Conservation (phyloP, 768 basidiomycete genomes). For the Dendrothele bispora region DNA sequence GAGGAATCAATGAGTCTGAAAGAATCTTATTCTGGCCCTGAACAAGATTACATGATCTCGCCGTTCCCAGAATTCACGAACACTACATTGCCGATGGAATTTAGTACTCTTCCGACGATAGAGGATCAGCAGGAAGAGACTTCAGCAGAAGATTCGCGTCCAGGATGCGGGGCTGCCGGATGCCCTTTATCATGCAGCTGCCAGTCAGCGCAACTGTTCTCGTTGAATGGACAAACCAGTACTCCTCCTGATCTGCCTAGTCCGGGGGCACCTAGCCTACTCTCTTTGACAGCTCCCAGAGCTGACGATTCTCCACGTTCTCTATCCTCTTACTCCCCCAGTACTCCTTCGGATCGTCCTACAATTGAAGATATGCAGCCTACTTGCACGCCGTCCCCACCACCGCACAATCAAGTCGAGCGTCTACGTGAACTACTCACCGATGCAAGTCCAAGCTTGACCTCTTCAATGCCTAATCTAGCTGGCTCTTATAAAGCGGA, state of each 20-base stretch:
- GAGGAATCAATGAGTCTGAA: constrained; percentile 35
- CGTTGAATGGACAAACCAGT: not conserved
- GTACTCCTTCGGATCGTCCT: constrained; percentile 13
- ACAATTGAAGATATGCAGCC: constrained; percentile 21
- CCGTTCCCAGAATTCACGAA: constrained; percentile 43
- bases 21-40: constrained; percentile 20
- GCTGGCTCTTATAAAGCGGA: not conserved
- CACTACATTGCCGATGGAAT: constrained; percentile 27
- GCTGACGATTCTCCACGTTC: constrained; percentile 18
- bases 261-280: constrained; percentile 12
- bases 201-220: constrained; percentile 13
- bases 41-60: constrained; percentile 40
- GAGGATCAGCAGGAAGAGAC: constrained; percentile 22
- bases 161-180: constrained; percentile 17
- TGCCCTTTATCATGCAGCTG: constrained; percentile 20
- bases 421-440: constrained; percentile 50
- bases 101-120: constrained; percentile 36
- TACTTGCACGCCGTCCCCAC: constrained; percentile 13
- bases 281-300: constrained; percentile 15
- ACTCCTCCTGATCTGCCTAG: not conserved
- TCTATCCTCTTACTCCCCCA: constrained; percentile 10
- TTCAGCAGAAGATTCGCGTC: constrained; percentile 6
- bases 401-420: too few species aligned
- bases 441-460: constrained; percentile 29
- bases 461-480: constrained; percentile 42